Evolutionary conservation across 106 monocot species (phyloP).

Genomic region (Dendrobium catenatum): DNA sequence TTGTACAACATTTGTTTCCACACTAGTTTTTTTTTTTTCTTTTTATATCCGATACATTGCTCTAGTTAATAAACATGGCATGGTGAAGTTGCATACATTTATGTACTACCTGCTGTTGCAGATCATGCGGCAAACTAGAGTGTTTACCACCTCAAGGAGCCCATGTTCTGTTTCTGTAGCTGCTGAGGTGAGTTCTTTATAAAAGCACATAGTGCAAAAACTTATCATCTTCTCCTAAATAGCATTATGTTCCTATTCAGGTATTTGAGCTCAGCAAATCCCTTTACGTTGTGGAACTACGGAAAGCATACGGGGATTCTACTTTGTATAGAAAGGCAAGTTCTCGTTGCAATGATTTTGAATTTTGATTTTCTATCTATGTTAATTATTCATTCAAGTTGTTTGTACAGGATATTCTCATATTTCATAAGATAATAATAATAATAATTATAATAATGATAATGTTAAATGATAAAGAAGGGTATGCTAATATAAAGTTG

Average conservation of each 20-base stretch:
- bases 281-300: constrained; percentile 67
- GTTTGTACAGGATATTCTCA: background rate
- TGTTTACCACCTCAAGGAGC: constrained; percentile 30
- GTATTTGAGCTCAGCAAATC: constrained; percentile 78
- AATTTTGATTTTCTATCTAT: background rate
- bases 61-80: too few relatives aligned
- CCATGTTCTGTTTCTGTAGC: constrained; percentile 43
- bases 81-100: background rate
- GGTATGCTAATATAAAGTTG: background rate
- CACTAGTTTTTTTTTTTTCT: too few relatives aligned
- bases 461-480: too few relatives aligned
- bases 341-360: background rate
- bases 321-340: constrained; percentile 66
- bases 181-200: constrained; percentile 47
- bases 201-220: background rate
- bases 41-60: too few relatives aligned
- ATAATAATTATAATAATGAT: background rate
- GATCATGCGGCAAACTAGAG: constrained; percentile 44
- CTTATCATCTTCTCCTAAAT: background rate
- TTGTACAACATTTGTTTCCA: too few relatives aligned
- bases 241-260: constrained; percentile 17
- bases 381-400: background rate
- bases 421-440: too few relatives aligned
- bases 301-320: constrained; percentile 68
- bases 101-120: constrained; percentile 39